These are phyloP conservation scores for Sanghuangporus baumii DNA, from an alignment of 1,284 basidiomycete species.

Conservation along the genomic window DNA sequence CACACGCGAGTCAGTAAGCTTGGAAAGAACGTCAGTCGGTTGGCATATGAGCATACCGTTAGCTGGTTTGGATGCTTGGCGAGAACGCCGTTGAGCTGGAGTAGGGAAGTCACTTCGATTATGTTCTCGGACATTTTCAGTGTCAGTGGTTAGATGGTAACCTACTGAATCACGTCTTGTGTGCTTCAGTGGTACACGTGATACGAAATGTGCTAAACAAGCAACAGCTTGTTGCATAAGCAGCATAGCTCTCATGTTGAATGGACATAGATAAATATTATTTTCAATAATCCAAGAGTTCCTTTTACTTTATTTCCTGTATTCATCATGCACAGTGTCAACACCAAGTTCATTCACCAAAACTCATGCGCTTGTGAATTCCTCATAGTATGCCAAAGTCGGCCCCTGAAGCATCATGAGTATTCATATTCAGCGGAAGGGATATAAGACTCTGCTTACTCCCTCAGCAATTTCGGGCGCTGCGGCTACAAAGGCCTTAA, in stretches of 20 bases:
- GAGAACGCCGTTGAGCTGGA: slow-evolving; percentile 52
- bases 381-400: slow-evolving; percentile 11
- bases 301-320: neutral
- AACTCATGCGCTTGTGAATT: slow-evolving; percentile 10
- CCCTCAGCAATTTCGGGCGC: neutral
- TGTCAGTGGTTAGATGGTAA: neutral
- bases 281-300: neutral
- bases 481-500: slow-evolving; percentile 11
- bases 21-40: neutral
- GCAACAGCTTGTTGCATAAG: neutral
- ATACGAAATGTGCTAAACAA: neutral
- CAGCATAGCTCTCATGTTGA: neutral
- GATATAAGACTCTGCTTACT: neutral
- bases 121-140: slow-evolving; percentile 6
- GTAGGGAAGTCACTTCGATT: neutral
- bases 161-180: neutral
- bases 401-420: slow-evolving; percentile 7
- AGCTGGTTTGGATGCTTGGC: slow-evolving; percentile 57
- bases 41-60: slow-evolving; percentile 38
- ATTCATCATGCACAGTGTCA: neutral
- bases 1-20: neutral
- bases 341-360: neutral
- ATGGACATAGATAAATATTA: too few relatives aligned
- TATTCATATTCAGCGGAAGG: neutral
- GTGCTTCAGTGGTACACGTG: neutral